Conservation (phyloP, 23 red algal genomes). For the Pyropia haitanensis region DNA sequence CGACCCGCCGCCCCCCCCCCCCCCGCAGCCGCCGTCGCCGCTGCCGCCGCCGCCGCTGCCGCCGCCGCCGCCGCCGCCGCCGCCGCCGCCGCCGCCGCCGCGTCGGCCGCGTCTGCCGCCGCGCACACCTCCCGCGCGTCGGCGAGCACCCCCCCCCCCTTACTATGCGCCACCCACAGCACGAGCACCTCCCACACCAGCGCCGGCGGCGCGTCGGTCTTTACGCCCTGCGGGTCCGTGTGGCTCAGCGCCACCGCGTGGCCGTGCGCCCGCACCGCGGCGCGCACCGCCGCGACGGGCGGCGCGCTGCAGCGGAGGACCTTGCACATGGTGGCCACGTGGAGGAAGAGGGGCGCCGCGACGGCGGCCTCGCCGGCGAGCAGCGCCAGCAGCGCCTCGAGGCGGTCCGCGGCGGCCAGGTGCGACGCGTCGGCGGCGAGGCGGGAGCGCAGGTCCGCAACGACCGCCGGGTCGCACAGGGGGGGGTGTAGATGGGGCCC, state of each 20-base stretch:
- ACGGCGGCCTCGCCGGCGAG: slow-evolving; percentile 44
- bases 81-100: no score
- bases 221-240: slow-evolving; percentile 52
- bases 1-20: no score
- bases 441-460: slow-evolving; percentile 21
- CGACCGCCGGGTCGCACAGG: slow-evolving; percentile 47
- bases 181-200: slow-evolving; percentile 82
- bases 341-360: slow-evolving; percentile 53
- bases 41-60: no score
- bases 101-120: no score
- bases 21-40: no score
- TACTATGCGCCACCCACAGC: slow-evolving; percentile 7
- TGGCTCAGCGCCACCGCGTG: slow-evolving; percentile 69
- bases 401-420: slow-evolving; percentile 52
- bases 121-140: no score
- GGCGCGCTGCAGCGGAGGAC: slow-evolving; percentile 38
- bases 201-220: slow-evolving; percentile 74
- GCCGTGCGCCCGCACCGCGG: slow-evolving; percentile 28
- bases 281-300: slow-evolving; percentile 39
- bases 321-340: slow-evolving; percentile 62
- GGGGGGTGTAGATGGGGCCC: slow-evolving; percentile 77
- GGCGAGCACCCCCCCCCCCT: no score
- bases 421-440: slow-evolving; percentile 27
- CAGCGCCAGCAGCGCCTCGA: slow-evolving; percentile 65
- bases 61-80: no score